Base-by-base conservation (phyloP, 345 rosid genomes). In the Theobroma cacao region DNA sequence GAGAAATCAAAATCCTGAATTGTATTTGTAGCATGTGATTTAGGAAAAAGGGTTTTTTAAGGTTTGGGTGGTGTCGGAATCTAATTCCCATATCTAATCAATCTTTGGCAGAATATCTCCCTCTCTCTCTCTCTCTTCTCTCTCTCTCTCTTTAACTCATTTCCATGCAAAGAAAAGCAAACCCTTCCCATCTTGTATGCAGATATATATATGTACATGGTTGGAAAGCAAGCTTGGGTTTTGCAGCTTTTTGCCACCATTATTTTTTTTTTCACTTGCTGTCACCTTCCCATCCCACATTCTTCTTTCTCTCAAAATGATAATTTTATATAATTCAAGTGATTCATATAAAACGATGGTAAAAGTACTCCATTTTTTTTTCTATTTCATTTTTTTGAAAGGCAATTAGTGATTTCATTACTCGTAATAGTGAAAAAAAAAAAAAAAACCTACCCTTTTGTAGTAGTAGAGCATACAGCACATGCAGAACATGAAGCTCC, bases 11-110 rank as follows among this genome's bases (percentile, higher is more conserved):
- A 59, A 26, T 59, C 64, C 64, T 13, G 64, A 59, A 28, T 56
- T 20, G 30, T 13, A 22, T 56, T 2, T 12, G 31, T 28, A 67
- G 28, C 63, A 58, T 47, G 70, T 66, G 71, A 72, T 34, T 65
- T 24, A 14, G 55, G 10, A 40, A 30, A 60, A 2, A n/a, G n/a
- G n/a, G n/a, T 34, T 52, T 6, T 53, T 77, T 40, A 2, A 68
- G 50, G 67, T 47, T 41, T 79, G 63, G 47, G 85, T 85, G 86
- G 85, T 62, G 86, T 68, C 38, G 88, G 90, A 87, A 87, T 87
- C 90, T 78, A 87, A 87, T 87, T 83, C 88, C 88, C 84, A 70
- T 53, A 76, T 82, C 83, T 80, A 79, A 80, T 76, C 82, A 77
- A 75, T 78, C 80, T 79, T 76, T 81, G 75, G 59, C 77, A 50